Evolutionary conservation across 2,329 filamentous ascomycete species (phyloP), one percentile per base, ranked within the genome.

Genomic region (Trichophyton verrucosum): DNA sequence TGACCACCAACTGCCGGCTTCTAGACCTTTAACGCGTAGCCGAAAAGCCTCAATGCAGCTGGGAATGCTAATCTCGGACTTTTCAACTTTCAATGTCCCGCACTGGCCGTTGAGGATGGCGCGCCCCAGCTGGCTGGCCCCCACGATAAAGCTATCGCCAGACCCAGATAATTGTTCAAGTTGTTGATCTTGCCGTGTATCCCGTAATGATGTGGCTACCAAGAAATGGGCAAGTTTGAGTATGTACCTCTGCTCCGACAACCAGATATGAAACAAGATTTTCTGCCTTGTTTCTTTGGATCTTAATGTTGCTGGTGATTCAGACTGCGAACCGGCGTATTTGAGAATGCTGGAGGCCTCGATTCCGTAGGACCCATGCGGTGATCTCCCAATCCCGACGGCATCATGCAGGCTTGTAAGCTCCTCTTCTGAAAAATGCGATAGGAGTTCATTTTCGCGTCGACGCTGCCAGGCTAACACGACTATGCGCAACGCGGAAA

Each of bases 401-500:
- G 87, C 87, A 67, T 88, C 87, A 68, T 88, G 85, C 53, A 95
- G 76, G 68, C 89, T 91, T 61, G 85, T 81, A 15, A 85, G 79
- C 77, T 95, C 89, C 66, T 94, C 89, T 55, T 86, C 85, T 0
- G 89, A 90, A 61, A 92, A 83, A 1, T 85, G 83, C 13, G 82
- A 82, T 47, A 85, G 78, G 1, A 96, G 81, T 67, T 91, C 86
- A 53, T 80, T 80, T n/a, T 83, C 80, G n/a, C 90, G 78, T 40
- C 90, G 84, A 65, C 82, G 83, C 74, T 97, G 92, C 79, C 87
- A 88, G 79, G 97, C 94, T 53, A 94, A 76, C 5, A 95, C 77
- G 2, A 86, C 86, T 49, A 95, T 80, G 62, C 94, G 84, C 68
- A 99, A 78, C 27, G 92, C 91, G 11, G 86, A 83, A 49, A 94